Evolutionary conservation across 768 basidiomycete species (phyloP).

Genomic region (Serendipita vermifera): DNA sequence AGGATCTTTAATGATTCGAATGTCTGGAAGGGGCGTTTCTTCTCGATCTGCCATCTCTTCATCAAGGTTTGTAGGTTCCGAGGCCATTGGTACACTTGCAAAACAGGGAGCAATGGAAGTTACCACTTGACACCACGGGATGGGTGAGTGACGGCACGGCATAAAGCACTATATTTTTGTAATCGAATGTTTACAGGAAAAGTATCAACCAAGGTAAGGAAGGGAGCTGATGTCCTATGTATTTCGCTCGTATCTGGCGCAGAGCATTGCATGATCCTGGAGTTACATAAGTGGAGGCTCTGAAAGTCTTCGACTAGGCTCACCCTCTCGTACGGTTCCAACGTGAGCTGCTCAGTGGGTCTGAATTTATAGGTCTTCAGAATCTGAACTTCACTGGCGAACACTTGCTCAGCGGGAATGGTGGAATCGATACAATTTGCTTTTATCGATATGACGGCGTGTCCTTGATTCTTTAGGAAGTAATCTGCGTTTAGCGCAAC

Average conservation of each 20-base stretch:
- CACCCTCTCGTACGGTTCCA: conserved; percentile 70
- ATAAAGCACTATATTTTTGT: too few species aligned
- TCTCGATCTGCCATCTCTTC: not conserved
- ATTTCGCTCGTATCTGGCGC: conserved; percentile 43
- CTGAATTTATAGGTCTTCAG: conserved; percentile 72
- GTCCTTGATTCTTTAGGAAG: conserved; percentile 91
- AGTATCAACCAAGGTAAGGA: conserved; percentile 9
- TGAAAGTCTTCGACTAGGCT: not conserved
- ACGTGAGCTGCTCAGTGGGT: conserved; percentile 88
- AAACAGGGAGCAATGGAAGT: too few species aligned
- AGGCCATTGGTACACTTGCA: not conserved
- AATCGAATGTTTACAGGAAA: too few species aligned
- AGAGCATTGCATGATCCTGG: conserved; percentile 79
- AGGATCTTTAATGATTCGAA: conserved; percentile 25
- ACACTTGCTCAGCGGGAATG: conserved; percentile 77
- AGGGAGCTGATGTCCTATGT: conserved; percentile 17
- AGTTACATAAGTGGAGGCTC: not conserved
- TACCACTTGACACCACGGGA: too few species aligned
- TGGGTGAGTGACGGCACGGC: too few species aligned
- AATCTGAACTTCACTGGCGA: conserved; percentile 72
- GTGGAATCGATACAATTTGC: conserved; percentile 98
- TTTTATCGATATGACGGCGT: conserved; percentile 94
- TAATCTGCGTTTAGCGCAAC: conserved; percentile 84
- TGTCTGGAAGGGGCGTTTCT: not conserved
- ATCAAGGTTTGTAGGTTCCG: not conserved